phyloP scores from a whole-genome alignment of 495 filamentous ascomycete species.

The Pseudevernia furfuracea region DNA sequence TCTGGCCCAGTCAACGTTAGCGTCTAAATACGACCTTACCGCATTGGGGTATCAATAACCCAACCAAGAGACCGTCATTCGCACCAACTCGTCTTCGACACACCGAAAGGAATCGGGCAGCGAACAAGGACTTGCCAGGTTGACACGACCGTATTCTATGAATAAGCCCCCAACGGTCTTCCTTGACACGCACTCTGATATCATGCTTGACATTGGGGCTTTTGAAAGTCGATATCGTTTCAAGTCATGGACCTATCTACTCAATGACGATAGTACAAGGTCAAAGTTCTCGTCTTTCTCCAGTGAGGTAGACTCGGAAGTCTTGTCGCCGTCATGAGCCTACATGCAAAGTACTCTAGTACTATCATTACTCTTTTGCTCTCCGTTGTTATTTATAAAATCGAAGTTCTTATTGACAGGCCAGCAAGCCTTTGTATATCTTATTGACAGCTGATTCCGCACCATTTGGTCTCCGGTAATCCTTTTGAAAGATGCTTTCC shows the following conservation, averaged over 20 bases:
- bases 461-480: not conserved
- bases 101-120: not conserved
- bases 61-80: not conserved
- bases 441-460: slow-evolving; percentile 16
- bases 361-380: not conserved
- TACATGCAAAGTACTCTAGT: not conserved
- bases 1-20: not conserved
- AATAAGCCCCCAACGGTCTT: not conserved
- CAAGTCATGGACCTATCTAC: not conserved
- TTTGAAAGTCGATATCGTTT: not conserved
- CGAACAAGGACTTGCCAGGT: not conserved
- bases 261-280: not conserved
- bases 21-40: not conserved
- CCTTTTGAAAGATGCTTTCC: slow-evolving; percentile 1
- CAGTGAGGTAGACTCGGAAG: not conserved
- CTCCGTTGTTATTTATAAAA: not conserved
- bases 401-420: not conserved
- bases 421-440: not conserved
- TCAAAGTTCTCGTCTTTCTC: not conserved
- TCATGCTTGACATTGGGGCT: not conserved
- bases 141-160: not conserved
- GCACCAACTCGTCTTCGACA: not conserved
- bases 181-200: not conserved
- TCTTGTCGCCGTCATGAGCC: not conserved
- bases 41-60: slow-evolving; percentile 23